These are phyloP conservation scores for Diaporthe ilicicola DNA, from an alignment of 2,329 filamentous ascomycete species.

Conservation along the genomic window DNA sequence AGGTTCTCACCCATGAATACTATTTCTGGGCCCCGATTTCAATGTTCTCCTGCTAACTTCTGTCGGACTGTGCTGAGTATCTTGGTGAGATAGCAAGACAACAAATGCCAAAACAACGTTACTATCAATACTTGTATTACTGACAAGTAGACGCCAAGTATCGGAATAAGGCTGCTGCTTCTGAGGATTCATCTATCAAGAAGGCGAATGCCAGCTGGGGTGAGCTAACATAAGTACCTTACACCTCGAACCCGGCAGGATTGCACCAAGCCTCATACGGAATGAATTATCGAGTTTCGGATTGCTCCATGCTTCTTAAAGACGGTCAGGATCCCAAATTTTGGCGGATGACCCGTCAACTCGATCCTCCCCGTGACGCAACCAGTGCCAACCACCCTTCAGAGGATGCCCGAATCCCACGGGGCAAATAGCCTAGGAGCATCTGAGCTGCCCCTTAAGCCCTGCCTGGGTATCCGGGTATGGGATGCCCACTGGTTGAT, in stretches of 20 bases:
- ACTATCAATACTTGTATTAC: no score
- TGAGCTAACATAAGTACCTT: slow-evolving; percentile 3
- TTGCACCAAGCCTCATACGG: neutral
- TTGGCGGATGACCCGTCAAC: neutral
- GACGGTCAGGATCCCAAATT: neutral
- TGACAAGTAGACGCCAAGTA: neutral
- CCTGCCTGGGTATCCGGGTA: no score
- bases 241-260: neutral
- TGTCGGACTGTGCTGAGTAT: no score
- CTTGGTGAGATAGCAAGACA: no score
- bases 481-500: neutral
- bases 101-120: no score
- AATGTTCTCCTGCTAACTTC: neutral
- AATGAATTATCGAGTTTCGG: neutral
- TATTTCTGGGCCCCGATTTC: neutral
- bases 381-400: neutral
- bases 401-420: neutral
- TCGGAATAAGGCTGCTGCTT: neutral
- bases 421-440: neutral
- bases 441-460: neutral
- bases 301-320: neutral
- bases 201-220: neutral
- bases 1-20: no score
- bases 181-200: neutral
- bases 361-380: neutral